These are phyloP conservation scores for Mollisia scopiformis DNA, from an alignment of 2,329 filamentous ascomycete genomes.

Conservation along the genomic window DNA sequence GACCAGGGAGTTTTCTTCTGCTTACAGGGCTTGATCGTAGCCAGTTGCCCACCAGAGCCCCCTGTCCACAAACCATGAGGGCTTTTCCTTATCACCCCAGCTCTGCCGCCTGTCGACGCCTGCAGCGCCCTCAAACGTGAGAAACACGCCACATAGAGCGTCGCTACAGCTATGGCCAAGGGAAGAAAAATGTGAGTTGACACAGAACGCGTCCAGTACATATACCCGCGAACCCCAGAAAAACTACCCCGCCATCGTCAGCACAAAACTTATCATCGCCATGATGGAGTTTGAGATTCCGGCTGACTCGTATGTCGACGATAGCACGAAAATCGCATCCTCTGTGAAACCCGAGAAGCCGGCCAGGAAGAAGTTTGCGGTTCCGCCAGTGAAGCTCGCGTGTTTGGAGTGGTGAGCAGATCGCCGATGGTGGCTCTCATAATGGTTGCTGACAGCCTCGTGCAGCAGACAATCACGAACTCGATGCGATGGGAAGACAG, in stretches of 20 bases:
- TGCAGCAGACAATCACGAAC: conserved; percentile 49
- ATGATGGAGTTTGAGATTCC: conserved; percentile 9
- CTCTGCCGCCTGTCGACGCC: conserved; percentile 1
- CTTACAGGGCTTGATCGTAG: not conserved
- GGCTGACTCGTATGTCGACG: conserved; percentile 3
- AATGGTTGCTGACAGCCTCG: conserved; percentile 5
- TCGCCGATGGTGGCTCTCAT: not conserved
- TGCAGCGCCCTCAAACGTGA: conserved; percentile 4
- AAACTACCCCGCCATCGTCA: not conserved
- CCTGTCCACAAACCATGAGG: not conserved
- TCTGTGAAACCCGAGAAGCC: conserved; percentile 19
- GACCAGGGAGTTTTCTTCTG: not conserved
- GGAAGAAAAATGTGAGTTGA: conserved; percentile 11
- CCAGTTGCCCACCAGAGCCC: not conserved
- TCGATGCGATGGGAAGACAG: conserved; percentile 49
- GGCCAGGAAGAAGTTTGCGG: conserved; percentile 31
- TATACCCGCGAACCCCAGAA: conserved; percentile 6
- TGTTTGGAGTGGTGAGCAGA: conserved; percentile 51
- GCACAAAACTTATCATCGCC: not conserved
- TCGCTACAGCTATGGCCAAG: conserved; percentile 5
- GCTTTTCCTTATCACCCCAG: conserved; percentile 11
- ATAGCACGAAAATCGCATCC: conserved; percentile 8
- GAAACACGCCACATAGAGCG: conserved; percentile 6
- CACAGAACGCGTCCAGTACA: conserved; percentile 1
- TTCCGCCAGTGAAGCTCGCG: conserved; percentile 52